These are phyloP conservation scores for Ophiostoma fasciatum DNA, from an alignment of 2,329 filamentous ascomycete genomes.

Conservation along the genomic window DNA sequence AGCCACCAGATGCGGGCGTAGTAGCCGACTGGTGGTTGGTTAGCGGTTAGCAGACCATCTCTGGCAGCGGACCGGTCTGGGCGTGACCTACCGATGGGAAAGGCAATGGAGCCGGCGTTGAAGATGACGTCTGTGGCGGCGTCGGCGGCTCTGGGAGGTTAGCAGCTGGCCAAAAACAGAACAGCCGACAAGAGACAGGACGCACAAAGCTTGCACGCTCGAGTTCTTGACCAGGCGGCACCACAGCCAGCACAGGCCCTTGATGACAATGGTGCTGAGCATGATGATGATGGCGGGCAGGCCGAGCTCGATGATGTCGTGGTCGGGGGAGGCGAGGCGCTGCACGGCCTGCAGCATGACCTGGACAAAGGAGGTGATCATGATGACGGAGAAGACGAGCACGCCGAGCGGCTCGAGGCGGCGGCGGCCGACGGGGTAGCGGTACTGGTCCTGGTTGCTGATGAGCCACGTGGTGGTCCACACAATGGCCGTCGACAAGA, in stretches of 20 bases:
- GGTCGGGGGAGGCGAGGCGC: slow-evolving; percentile 45
- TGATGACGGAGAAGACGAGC: slow-evolving; percentile 69
- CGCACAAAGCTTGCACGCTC: slow-evolving; percentile 62
- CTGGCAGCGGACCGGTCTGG: no score
- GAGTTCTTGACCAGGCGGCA: slow-evolving; percentile 76
- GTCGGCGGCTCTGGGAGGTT: slow-evolving; percentile 14
- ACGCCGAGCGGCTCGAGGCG: slow-evolving; percentile 66
- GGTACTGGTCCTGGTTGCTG: slow-evolving; percentile 56
- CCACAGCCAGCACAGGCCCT: slow-evolving; percentile 74
- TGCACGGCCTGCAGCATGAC: slow-evolving; percentile 57
- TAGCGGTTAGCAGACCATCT: background rate
- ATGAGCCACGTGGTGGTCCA: slow-evolving; percentile 66
- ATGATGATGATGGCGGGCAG: slow-evolving; percentile 65
- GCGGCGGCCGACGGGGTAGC: slow-evolving; percentile 64
- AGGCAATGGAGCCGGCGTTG: slow-evolving; percentile 78
- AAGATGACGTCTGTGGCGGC: slow-evolving; percentile 56
- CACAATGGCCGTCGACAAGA: slow-evolving; percentile 67
- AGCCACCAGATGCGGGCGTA: slow-evolving; percentile 72
- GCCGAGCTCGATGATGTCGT: slow-evolving; percentile 57
- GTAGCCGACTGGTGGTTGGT: slow-evolving; percentile 41
- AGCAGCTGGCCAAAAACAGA: background rate
- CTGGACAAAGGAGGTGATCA: slow-evolving; percentile 74
- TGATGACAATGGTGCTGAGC: slow-evolving; percentile 67
- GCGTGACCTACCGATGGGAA: slow-evolving; percentile 47
- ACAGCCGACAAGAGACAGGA: background rate